Base-by-base conservation (phyloP, 768 basidiomycete species). In the Leucocoprinus sp. region DNA sequence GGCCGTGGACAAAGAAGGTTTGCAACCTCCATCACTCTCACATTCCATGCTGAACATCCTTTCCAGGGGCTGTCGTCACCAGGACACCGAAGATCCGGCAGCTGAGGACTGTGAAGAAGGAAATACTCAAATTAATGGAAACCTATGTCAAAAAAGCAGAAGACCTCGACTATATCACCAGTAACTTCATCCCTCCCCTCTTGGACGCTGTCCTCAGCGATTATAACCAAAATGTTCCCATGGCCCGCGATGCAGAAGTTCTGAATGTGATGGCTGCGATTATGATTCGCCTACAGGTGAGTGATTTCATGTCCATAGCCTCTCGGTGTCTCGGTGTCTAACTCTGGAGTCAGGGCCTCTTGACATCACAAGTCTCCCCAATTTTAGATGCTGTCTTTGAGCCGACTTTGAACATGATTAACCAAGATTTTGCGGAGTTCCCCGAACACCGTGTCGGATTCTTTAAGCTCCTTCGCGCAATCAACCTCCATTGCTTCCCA, bases 351-450 rank as follows among this genome's bases (percentile, higher is more conserved):
- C 55, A 98, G 93, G 65, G 74, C 18, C 74, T 93, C 34, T 74
- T 97, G 43, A 95, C 87, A 8, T 87, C 92, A 4, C 93, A 97
- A 78, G 85, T 98, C 14, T 87, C 89, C 2, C 86, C 95, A 7
- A 87, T 96, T 49, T 75, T 99, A 40, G 95, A 98, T 57, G 93
- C 95, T 8, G 90, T 98, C 38, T 98, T 99, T 59, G 93, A 97
- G 63, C 88, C 90, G 35, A 99, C 96, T 3, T 68, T 99, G 48
- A 84, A 82, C 56, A 99, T 98, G 96, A 99, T 99, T 62, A 98
- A 97, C 64, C 90, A 96, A 73, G 95, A 99, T 70, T 95, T 98
- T 54, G 71, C 93, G n/a, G 96, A 98, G 65, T 99, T 77, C 69
- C 96, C 96, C 7, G 96, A 99, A 61, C 95, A 98, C 61, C 88